Evolutionary conservation across 352 stramenopile genomes (phyloP), one percentile per base, ranked within the genome.

Genomic region (Chrysophaeum taylorii): DNA sequence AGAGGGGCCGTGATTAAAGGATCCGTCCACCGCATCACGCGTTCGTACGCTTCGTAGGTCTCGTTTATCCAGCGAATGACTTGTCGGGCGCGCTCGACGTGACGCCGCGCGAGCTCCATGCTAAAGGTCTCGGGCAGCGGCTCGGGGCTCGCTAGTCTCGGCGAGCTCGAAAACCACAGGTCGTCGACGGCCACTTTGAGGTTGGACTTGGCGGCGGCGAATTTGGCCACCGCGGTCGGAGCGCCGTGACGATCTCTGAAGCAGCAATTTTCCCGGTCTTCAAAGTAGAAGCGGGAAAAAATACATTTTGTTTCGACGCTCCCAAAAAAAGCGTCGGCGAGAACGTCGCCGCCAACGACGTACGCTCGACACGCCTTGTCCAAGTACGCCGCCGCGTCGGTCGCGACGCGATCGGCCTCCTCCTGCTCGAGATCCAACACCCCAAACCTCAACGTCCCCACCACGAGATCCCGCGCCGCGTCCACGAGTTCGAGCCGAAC

Each of bases 401-500:
- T 9, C 18, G 48, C 48, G 18, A 9, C 25, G 18, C 9, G 21
- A 25, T 66, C 57, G 2, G 57, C 57, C 14, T 2, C 14, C 57
- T 66, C 57, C 35, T 66, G 57, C 9, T 38, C 12, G 9, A 66
- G 4, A 36, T 66, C 57, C 12, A 66, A 31, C 14, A 66, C 57
- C 33, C 57, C 57, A 36, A 66, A 66, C 12, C 35, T 31, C 12
- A 45, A n/a, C 7, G 14, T 48, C 16, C 57, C 57, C 9, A 66
- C 35, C 23, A 66, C 57, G n/a, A 12, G 9, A n/a, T 66, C 57
- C 31, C 33, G 16, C 18, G 57, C 57, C 5, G 57, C 57, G 57
- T 66, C 57, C 1, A 66, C 57, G 35, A 66, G 57, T 23, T 66
- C 57, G 33, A 66, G 14, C 1, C 57, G 57, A 15, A 66, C 57